Evolutionary conservation across 2,329 filamentous ascomycete species (phyloP), one percentile per base, ranked within the genome.

Genomic region (Clarireedia hainanense): DNA sequence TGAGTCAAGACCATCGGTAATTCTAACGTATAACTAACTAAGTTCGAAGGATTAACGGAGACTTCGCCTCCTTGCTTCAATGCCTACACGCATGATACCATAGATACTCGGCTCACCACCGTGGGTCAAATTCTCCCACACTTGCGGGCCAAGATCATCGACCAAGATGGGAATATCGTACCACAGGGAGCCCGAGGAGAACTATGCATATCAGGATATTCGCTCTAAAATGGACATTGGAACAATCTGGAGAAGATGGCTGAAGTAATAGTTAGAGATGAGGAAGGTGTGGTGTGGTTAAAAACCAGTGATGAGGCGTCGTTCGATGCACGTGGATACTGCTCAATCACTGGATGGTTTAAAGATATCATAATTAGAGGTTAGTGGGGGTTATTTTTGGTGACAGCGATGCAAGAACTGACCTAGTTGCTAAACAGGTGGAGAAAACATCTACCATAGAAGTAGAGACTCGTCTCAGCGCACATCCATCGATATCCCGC

Each of bases 21-120:
- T 34, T 4, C 30, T 34, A 6, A 20, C 12, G 7, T 20, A 24
- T 9, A 1, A 30, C 15, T 43, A 9, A 42, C 27, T 27, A 2
- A 20, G 0, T 27, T 47, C 10, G 52, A n/a, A 66, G 61, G 64
- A 5, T 75, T 92, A 46, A 92, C 89, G 0, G 88, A 92, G 72
- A 85, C 88, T 0, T 86, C 82, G 2, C 88, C 88, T 0, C 90
- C 87, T 0, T 88, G 86, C 71, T 91, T 91, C 75, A 91, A 90
- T 63, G 85, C 88, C 10, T 85, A 87, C 65, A 88, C 85, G 0
- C 81, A 86, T 57, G 88, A 91, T 68, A 79, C 81, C 1, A 79
- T 90, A 50, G 75, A 83, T 60, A 77, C 76, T 40, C 78, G 86
- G 39, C 74, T 91, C 26, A 82, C 80, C 2, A 91, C 87, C 0